Base-by-base conservation (phyloP, 2,329 filamentous ascomycete species). In the Fusarium devonianum region DNA sequence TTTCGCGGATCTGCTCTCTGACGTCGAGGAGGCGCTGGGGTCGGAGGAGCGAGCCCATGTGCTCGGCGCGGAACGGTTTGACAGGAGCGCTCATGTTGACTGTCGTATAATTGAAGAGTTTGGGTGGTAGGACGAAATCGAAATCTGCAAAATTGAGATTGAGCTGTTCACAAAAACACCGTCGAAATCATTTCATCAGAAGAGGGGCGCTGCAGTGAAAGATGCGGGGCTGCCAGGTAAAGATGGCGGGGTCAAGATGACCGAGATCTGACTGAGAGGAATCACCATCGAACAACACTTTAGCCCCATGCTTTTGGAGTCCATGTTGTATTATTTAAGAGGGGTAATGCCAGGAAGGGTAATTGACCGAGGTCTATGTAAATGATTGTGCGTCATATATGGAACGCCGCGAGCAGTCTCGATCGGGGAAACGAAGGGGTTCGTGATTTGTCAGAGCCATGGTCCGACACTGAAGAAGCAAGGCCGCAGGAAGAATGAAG, bases 21-120 rank as follows among this genome's bases (percentile, higher is more conserved):
- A 65, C 62, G 23, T 69, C 62, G 7, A 71, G 67, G 7, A 71
- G 67, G 16, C 58, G 52, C 51, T 86, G 73, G 6, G 88, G 87
- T n/a, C 88, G 84, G 32, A 90, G 81, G 22, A 91, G 77, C 11
- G 87, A 90, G 62, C 88, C 88, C 63, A 90, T 78, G 64, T 91
- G 88, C 77, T 91, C 88, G 38, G 88, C 88, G 64, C 88, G 81
- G 77, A 89, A 90, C 22, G 88, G 88, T 14, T 75, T 75, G 1
- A 58, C 44, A 14, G 51, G 23, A 17, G 50, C 21, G 1, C 45
- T 29, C 63, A 66, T 66, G 8, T 25, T 49, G 48, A 23, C 14
- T 21, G 4, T n/a, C 8, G 10, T 9, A 7, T 18, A 4, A 17
- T 14, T 29, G 5, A 5, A 30, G 13, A 17, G 40, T 18, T 29